Evolutionary conservation across 2,329 filamentous ascomycete genomes (phyloP), one percentile per base, ranked within the genome.

Genomic region (Tolypocladium ophioglossoides): DNA sequence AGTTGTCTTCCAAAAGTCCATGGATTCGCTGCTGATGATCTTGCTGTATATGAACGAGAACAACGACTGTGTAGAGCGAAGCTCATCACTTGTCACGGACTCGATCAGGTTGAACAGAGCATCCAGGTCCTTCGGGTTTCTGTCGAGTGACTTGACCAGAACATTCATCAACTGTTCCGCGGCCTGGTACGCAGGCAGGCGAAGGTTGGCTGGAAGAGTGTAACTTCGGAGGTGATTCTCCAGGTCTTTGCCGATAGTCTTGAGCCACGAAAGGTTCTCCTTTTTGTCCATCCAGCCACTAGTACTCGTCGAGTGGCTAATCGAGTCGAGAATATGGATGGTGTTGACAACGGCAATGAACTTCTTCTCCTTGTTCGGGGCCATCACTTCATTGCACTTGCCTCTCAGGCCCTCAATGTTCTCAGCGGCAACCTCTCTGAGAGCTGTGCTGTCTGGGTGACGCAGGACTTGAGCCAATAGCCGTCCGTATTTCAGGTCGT

Each of bases 391-490:
- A 52, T 80, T 82, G 60, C 83, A 86, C 47, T 80, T 78, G 50
- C 80, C 79, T 58, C 91, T 79, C 54, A 99, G 80, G 0, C 77
- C 79, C 50, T 91, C 84, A 2, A 90, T 78, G 57, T 92, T 87
- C 20, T 82, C 80, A 53, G 86, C 81, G 9, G 94, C 84, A 39
- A 85, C 83, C 50, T 89, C 84, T 51, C 94, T 81, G 46, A 99
- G 73, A 1, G 86, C 77, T 32, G 78, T 80, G 66, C 91, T 95
- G 18, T 87, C 85, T 0, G 83, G 76, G 63, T 95, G 83, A 3
- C 82, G 78, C 24, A 99, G 78, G 16, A 95, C 83, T 67, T 99
- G 94, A 0, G 90, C 88, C 59, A 99, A 84, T 69, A 99, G 89
- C 18, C 94, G 84, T 3, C 95, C 94, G 63, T 95, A 95, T 56